phyloP scores from a whole-genome alignment of 2,329 filamentous ascomycete species.

The Dactylellina drechsleri region DNA sequence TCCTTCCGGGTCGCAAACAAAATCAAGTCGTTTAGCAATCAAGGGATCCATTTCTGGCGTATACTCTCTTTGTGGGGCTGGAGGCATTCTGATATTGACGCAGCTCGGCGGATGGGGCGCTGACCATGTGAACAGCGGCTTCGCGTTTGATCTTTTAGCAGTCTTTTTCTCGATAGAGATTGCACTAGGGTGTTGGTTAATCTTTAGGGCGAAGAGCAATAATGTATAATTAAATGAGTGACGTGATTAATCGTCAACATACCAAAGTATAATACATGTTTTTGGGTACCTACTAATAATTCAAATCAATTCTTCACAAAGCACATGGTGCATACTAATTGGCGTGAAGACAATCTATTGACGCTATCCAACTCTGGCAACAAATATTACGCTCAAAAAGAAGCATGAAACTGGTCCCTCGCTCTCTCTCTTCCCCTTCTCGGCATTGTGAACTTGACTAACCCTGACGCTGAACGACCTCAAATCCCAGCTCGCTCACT shows the following conservation, averaged over 20 bases:
- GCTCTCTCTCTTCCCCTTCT: not conserved
- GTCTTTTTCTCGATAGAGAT: constrained; percentile 53
- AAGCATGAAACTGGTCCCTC: not conserved
- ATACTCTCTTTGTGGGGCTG: constrained; percentile 89
- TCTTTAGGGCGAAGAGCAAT: constrained; percentile 37
- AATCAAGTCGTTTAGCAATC: constrained; percentile 66
- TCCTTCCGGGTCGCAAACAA: constrained; percentile 59
- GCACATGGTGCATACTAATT: not conserved
- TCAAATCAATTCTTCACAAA: not conserved
- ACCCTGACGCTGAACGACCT: constrained; percentile 10
- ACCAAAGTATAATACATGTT: not conserved
- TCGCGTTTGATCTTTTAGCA: constrained; percentile 50
- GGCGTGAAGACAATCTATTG: not conserved
- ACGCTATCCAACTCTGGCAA: not conserved
- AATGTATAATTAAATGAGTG: constrained; percentile 34
- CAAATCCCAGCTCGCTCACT: constrained; percentile 13
- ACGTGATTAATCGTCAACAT: not conserved
- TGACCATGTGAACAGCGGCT: constrained; percentile 48
- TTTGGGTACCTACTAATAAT: not conserved
- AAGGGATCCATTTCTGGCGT: constrained; percentile 96
- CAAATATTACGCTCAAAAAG: not conserved
- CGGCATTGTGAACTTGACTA: not conserved
- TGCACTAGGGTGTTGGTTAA: constrained; percentile 51
- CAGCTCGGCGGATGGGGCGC: constrained; percentile 79
- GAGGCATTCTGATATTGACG: constrained; percentile 87